Base-by-base conservation (phyloP, 139 green algal genomes). In the Edaphochlamys debaryana region DNA sequence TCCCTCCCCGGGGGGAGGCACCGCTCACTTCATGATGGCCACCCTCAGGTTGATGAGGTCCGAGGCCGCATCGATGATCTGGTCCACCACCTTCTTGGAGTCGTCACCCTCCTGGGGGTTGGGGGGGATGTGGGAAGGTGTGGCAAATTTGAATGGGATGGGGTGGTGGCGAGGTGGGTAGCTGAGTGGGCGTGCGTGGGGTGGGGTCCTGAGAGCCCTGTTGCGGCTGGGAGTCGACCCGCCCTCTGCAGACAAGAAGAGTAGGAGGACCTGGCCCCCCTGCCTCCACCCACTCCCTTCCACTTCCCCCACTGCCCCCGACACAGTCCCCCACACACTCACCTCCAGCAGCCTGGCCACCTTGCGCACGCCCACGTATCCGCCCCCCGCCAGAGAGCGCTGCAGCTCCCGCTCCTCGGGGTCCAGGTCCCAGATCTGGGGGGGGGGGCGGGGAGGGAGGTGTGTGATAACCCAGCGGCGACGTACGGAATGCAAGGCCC, bases 41-140 rank as follows among this genome's bases (percentile, higher is more conserved):
- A 92, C 91, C n/a, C 96, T 88, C 79, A 99, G 90, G 88, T 98
- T 97, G 76, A 98, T 88, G 29, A 98, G 82, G 52, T 90, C 77
- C 5, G 85, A 90, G 56, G 91, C 93, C 1, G 87, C 85, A 84
- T 98, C 92, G 23, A 95, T 88, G 34, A 90, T 81, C 20, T 77
- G 62, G 67, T 95, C 95, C 27, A 96, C 80, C 45, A 92, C 58
- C 66, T 87, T 67, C 80, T 93, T 94, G n/a, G 80, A 79, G 30
- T 68, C 69, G 20, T 90, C 79, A 8, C 89, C 91, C 75, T 88
- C 87, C 86, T 87, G 64, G 13, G 45, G 45, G 9, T 9, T 54
- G 45, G 9, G 45, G 9, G 45, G 9, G 45, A n/a, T 54, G 45
- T 54, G 45, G 9, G 45, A 22, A 13, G 9, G 45, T 54, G 45